Conservation (phyloP, 2,329 filamentous ascomycete species). For the Diaporthe velutina region DNA sequence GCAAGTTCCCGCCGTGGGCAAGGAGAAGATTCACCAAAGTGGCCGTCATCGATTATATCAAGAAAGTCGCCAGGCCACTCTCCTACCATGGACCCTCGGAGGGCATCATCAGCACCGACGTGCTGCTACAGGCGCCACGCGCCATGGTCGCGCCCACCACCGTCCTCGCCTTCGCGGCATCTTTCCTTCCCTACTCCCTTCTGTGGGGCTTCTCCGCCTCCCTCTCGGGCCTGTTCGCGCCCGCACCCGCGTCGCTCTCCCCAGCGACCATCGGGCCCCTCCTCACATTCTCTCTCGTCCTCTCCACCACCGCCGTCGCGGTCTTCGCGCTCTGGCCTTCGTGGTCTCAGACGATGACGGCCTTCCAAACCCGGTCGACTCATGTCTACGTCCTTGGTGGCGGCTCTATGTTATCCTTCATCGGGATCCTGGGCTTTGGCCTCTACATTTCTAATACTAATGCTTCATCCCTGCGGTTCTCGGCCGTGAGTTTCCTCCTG, state of each 20-base stretch:
- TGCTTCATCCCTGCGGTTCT: conserved; percentile 49
- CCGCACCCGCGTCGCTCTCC: conserved; percentile 57
- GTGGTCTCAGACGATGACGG: conserved; percentile 45
- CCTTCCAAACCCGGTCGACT: conserved; percentile 49
- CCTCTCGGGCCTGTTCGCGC: conserved; percentile 61
- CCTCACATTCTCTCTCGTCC: conserved; percentile 58
- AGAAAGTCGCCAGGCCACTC: conserved; percentile 52
- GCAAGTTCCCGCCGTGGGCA: conserved; percentile 43
- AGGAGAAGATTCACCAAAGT: conserved; percentile 46
- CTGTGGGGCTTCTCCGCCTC: conserved; percentile 62
- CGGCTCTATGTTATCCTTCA: conserved; percentile 54
- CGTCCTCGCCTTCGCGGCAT: conserved; percentile 58
- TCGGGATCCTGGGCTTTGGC: conserved; percentile 60
- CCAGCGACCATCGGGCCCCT: conserved; percentile 58
- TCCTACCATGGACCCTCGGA: conserved; percentile 50
- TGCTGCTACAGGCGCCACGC: conserved; percentile 60
- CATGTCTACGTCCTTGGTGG: conserved; percentile 41
- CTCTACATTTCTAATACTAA: conserved; percentile 52
- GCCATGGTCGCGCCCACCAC: conserved; percentile 65
- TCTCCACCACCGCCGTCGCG: conserved; percentile 51
- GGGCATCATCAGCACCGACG: conserved; percentile 43
- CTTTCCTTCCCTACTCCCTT: conserved; percentile 58
- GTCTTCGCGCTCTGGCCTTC: conserved; percentile 47
- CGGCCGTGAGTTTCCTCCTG: conserved; percentile 59
- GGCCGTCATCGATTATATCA: conserved; percentile 52